Evolutionary conservation across 1,284 basidiomycete genomes (phyloP), one percentile per base, ranked within the genome.

Genomic region (Ustanciosporium gigantosporum): DNA sequence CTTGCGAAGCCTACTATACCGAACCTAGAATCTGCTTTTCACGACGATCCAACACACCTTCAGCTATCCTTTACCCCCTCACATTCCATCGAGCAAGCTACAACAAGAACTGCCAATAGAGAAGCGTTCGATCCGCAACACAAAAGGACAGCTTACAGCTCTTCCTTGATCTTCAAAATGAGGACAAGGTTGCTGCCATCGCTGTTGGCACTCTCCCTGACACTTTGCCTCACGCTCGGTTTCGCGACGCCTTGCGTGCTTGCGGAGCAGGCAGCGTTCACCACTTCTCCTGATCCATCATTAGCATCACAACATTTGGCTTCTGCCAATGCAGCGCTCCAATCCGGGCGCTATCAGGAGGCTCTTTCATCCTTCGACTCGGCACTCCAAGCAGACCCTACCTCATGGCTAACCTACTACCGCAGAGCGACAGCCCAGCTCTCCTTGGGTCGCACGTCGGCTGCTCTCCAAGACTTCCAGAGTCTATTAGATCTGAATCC

Each of bases 391-490:
- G 53, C 56, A 15, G 70, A 74, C 45, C 70, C 72, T 1, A 35
- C 41, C 11, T 46, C 64, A n/a, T 75, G 65, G 45, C 66, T 76
- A 20, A 61, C 68, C 19, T 75, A 76, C 66, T 77, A 72, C 48
- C 58, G 74, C 5, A 58, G 75, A 19, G 67, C 74, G 4, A 77
- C 75, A 9, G 75, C 75, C 16, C 62, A 66, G 34, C 73, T 76
- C 29, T 73, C 74, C 15, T 60, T 76, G 21, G 75, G 74, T 9
- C 59, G 75, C 21, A 70, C 72, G 9, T 48, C 51, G 2, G 62
- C 73, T 2, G 75, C 75, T 3, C 53, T 75, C 4, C 50, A 65
- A 9, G 74, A 75, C 32, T 57, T 76, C 41, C 45, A 70, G 23
- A 58, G 46, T 17, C 37, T 73, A 14, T 44, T 75, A 16, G 43